Conservation (phyloP, 495 filamentous ascomycete genomes). For the Halenospora varia region DNA sequence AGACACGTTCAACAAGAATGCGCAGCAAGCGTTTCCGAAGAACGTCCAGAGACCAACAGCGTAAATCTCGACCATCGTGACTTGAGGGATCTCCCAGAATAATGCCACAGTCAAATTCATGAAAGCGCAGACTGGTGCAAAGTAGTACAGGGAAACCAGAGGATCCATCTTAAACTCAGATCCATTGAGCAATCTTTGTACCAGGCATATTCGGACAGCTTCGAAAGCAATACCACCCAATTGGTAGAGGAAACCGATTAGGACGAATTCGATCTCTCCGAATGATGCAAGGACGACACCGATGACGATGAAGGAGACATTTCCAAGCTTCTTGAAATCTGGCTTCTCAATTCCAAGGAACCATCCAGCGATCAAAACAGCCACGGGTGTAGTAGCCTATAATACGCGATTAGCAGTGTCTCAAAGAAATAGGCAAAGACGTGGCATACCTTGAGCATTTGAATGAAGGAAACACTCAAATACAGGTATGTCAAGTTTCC, state of each 20-base stretch:
- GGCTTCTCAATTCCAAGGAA: conserved; percentile 70
- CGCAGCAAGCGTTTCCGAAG: conserved; percentile 74
- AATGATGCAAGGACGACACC: conserved; percentile 88
- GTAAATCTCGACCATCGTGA: conserved; percentile 70
- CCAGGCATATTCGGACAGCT: conserved; percentile 86
- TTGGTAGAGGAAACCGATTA: conserved; percentile 85
- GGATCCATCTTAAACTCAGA: conserved; percentile 98
- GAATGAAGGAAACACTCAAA: conserved; percentile 90
- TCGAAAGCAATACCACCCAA: conserved; percentile 81
- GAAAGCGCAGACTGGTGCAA: conserved; percentile 83
- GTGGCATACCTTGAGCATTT: conserved; percentile 80
- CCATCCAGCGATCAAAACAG: conserved; percentile 83
- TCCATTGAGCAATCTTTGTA: conserved; percentile 82
- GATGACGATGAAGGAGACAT: conserved; percentile 83
- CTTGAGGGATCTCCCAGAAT: conserved; percentile 68
- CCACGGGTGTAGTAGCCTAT: conserved; percentile 79
- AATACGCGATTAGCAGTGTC: conserved; percentile 26
- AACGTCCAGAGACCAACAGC: conserved; percentile 71
- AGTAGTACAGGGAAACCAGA: conserved; percentile 94
- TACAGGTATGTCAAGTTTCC: conserved; percentile 92
- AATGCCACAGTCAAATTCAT: conserved; percentile 83
- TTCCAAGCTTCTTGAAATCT: conserved; percentile 74
- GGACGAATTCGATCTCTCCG: conserved; percentile 88
- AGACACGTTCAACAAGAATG: conserved; percentile 87
- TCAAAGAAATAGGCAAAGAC: conserved; percentile 20